phyloP scores from a whole-genome alignment of 768 basidiomycete genomes.

The Cyclocybe aegerita region DNA sequence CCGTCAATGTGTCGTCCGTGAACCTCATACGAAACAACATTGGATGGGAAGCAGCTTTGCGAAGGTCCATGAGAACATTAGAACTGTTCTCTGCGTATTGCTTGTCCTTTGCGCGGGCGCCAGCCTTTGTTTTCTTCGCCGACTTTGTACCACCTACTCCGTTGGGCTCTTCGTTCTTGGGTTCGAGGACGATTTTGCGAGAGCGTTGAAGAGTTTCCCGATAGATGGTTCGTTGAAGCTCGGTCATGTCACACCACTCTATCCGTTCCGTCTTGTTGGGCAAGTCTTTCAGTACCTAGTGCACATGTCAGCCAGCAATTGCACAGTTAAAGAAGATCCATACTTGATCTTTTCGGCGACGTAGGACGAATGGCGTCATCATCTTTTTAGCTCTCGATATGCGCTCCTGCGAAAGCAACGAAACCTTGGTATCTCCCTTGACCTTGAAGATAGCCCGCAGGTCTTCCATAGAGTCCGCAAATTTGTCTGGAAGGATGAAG shows the following conservation, averaged over 20 bases:
- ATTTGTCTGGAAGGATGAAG: constrained; percentile 93
- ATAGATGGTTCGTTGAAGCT: constrained; percentile 81
- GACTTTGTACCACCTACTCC: constrained; percentile 26
- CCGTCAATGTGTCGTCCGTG: constrained; percentile 69
- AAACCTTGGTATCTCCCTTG: constrained; percentile 87
- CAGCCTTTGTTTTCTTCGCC: constrained; percentile 47
- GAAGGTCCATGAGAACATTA: constrained; percentile 95
- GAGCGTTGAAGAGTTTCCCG: constrained; percentile 82
- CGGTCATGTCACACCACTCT: constrained; percentile 93
- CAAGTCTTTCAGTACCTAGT: constrained; percentile 86
- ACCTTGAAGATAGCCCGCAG: constrained; percentile 96
- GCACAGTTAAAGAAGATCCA: constrained; percentile 7
- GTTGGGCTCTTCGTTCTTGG: constrained; percentile 23
- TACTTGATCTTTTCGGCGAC: constrained; percentile 95
- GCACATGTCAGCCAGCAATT: not conserved
- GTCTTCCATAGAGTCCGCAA: constrained; percentile 72
- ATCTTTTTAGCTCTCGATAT: constrained; percentile 96
- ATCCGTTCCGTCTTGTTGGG: constrained; percentile 92
- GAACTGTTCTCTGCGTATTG: constrained; percentile 77
- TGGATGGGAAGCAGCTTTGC: constrained; percentile 95
- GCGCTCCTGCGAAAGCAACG: constrained; percentile 87
- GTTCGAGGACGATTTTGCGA: constrained; percentile 72
- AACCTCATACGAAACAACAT: constrained; percentile 91
- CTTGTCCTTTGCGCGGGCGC: constrained; percentile 56
- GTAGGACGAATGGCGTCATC: constrained; percentile 98